These are phyloP conservation scores for Diplodia mutila DNA, from an alignment of 2,329 filamentous ascomycete genomes.

Conservation along the genomic window DNA sequence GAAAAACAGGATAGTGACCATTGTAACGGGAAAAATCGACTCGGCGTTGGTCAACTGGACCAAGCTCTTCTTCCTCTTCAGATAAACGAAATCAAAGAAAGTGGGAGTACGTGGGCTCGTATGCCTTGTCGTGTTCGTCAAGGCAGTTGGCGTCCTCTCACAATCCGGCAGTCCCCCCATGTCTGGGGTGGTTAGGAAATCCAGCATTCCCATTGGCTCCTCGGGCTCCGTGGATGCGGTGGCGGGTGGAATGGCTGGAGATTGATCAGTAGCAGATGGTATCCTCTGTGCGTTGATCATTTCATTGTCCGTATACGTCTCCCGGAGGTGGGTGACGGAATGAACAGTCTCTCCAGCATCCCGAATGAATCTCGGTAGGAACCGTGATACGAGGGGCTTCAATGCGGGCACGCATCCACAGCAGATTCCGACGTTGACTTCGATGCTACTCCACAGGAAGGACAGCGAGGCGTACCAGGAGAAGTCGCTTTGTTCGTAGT, in stretches of 20 bases:
- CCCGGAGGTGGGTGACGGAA: constrained; percentile 34
- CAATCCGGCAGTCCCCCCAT: constrained; percentile 41
- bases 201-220: constrained; percentile 51
- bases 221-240: constrained; percentile 28
- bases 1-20: constrained; percentile 82
- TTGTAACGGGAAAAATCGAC: constrained; percentile 70
- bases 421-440: constrained; percentile 87
- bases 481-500: constrained; percentile 54
- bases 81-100: constrained; percentile 79
- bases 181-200: constrained; percentile 58
- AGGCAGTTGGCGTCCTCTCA: constrained; percentile 38
- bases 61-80: constrained; percentile 68
- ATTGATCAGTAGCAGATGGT: constrained; percentile 8
- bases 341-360: constrained; percentile 40
- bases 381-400: constrained; percentile 77
- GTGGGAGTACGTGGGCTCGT: constrained; percentile 46
- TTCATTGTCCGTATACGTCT: constrained; percentile 31
- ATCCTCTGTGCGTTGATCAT: constrained; percentile 22
- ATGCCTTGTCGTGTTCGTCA: constrained; percentile 45
- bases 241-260: background rate
- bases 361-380: constrained; percentile 61
- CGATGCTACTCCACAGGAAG: constrained; percentile 92
- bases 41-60: constrained; percentile 66
- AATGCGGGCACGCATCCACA: constrained; percentile 91
- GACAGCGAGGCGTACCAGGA: constrained; percentile 77